Percentiles rank a stretch among this genome's conserved stretches.
Evolutionary conservation across 352 stramenopile genomes (phyloP).

Genomic region (Globisporangium irregulare): DNA sequence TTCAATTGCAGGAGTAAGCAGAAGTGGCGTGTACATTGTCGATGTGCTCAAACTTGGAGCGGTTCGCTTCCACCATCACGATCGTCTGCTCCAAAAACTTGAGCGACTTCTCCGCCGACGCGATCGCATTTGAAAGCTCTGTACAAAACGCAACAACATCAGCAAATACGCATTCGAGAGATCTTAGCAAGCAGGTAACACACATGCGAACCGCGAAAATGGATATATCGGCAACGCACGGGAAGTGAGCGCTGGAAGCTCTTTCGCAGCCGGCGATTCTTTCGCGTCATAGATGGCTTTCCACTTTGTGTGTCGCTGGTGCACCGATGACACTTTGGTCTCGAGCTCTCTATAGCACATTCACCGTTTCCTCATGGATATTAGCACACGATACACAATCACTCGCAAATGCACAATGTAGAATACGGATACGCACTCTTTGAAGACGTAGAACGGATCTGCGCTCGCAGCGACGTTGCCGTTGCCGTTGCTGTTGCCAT

Average conservation of each 20-base stretch:
- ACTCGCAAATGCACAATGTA: neutral
- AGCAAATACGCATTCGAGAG: neutral
- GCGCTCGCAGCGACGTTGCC: slow-evolving; percentile 35
- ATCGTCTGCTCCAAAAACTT: slow-evolving; percentile 85
- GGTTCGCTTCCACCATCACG: slow-evolving; percentile 77
- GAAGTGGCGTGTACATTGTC: slow-evolving; percentile 26
- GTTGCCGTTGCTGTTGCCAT: neutral
- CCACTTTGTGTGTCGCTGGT: slow-evolving; percentile 70
- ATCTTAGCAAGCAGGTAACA: neutral
- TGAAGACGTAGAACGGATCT: slow-evolving; percentile 84
- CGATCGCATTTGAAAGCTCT: slow-evolving; percentile 61
- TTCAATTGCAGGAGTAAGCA: neutral
- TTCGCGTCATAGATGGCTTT: slow-evolving; percentile 47
- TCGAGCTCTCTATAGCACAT: slow-evolving; percentile 51
- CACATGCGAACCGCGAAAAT: neutral
- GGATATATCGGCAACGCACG: slow-evolving; percentile 24
- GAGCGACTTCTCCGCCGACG: slow-evolving; percentile 64
- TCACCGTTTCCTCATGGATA: neutral
- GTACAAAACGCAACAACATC: neutral
- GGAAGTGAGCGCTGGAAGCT: slow-evolving; percentile 52
- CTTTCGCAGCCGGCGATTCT: slow-evolving; percentile 39
- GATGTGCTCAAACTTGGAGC: slow-evolving; percentile 81
- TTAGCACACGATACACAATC: neutral
- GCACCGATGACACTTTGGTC: slow-evolving; percentile 70
- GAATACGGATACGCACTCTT: slow-evolving; percentile 43